Evolutionary conservation across 345 rosid genomes (phyloP), one percentile per base, ranked within the genome.

Genomic region (Lepidium sativum): DNA sequence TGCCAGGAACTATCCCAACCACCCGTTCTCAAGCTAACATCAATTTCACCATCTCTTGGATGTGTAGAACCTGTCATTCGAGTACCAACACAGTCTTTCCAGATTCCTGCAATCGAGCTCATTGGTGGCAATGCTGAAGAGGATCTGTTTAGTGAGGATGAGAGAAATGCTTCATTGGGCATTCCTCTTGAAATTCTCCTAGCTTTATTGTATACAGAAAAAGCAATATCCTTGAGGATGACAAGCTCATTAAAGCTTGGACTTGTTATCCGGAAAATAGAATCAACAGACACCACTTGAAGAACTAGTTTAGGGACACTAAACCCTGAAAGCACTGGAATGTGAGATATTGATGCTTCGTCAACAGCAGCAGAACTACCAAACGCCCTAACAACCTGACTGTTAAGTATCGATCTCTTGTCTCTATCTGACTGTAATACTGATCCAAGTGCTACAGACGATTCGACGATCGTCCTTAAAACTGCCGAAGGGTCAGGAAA

Each of bases 401-500:
- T 80, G 75, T 82, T 80, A 72, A 86, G 75, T 39, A 79, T 16
- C 20, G 84, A 73, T 69, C 89, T 85, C 86, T 80, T 79, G 51
- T 86, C 91, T 79, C 83, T 86, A 58, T 91, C 96, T 32, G 88
- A 57, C 33, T 83, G 81, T 41, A 82, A 72, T 43, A 56, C 75
- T 49, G 96, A 91, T 76, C 99, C 99, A 75, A 91, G 70, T 63
- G 97, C 84, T 37, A 86, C 75, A 77, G 95, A 95, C 48, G 97
- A 86, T 81, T 91, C 96, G 44, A 95, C 60, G 4, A 95, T 77
- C 0, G 99, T 94, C 72, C 82, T 84, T 38, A 95, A 75, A 82
- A 95, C 85, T 63, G 99, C 97, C 14, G 74, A 75, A 71, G 97
- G 97, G 53, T 95, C 97, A 9, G 99, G 97, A 73, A 95, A 95